A percentile compares a stretch with the other conserved stretches of the same genome.
Evolutionary conservation across 2,329 filamentous ascomycete genomes (phyloP).

Genomic region (Diaporthe destruens): DNA sequence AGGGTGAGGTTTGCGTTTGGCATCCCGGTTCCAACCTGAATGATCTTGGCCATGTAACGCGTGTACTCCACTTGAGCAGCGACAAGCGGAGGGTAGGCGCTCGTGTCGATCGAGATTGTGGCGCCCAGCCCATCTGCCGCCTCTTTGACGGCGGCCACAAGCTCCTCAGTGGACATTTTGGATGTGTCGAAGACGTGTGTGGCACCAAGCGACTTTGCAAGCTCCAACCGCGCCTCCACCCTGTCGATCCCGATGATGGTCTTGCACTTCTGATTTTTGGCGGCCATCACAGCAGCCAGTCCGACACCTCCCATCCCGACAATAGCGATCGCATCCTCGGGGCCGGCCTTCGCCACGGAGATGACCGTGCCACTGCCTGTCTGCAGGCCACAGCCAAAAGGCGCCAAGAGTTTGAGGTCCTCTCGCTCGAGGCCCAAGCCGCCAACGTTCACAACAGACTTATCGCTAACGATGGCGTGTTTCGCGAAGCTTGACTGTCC

Average conservation of each 20-base stretch:
- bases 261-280: slow-evolving; percentile 39
- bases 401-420: slow-evolving; percentile 48
- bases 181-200: slow-evolving; percentile 52
- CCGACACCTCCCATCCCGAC: slow-evolving; percentile 49
- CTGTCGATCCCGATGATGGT: slow-evolving; percentile 57
- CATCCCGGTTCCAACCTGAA: slow-evolving; percentile 63
- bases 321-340: slow-evolving; percentile 45
- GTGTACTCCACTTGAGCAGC: slow-evolving; percentile 57
- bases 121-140: slow-evolving; percentile 61
- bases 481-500: slow-evolving; percentile 52
- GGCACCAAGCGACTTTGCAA: slow-evolving; percentile 54
- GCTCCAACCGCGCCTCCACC: slow-evolving; percentile 56
- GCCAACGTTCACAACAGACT: slow-evolving; percentile 48
- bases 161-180: slow-evolving; percentile 53
- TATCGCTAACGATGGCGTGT: slow-evolving; percentile 48
- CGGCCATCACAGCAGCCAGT: slow-evolving; percentile 43
- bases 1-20: slow-evolving; percentile 57
- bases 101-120: slow-evolving; percentile 63
- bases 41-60: slow-evolving; percentile 59
- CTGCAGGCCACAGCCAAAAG: slow-evolving; percentile 50
- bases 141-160: slow-evolving; percentile 60
- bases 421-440: slow-evolving; percentile 32
- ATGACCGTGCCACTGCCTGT: slow-evolving; percentile 51
- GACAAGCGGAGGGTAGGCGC: slow-evolving; percentile 56
- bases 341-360: slow-evolving; percentile 47